Base-by-base conservation (phyloP, 2,329 filamentous ascomycete species). In the Neonectria hederae region DNA sequence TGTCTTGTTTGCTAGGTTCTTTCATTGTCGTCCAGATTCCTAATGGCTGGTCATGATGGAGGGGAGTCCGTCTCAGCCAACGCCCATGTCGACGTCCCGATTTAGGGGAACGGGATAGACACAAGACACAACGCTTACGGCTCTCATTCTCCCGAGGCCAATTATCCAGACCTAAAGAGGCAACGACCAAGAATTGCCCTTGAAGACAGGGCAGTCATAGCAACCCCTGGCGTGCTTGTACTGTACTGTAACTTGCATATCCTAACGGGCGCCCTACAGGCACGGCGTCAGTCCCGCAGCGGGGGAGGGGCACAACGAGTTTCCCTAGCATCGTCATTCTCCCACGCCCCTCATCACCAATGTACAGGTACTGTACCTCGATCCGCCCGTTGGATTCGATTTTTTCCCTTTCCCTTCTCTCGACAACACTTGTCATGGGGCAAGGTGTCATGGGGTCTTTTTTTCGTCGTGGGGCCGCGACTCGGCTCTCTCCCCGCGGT, bases 401-500 rank as follows among this genome's bases (percentile, higher is more conserved):
- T 32, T 54, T 53, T 32, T 54, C 52, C 52, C 38, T 46, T 43
- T 54, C 17, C 11, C n/a, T 54, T 30, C 46, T 21, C 24, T 53
- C 24, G 28, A 21, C 17, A 35, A 46, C 42, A 19, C 17, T 35
- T 54, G 61, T 59, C 61, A 63, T 63, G 61, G 61, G 61, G 35
- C 42, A 11, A 48, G 54, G 48, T 48, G 60, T 63, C 60, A 63
- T 63, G 60, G 60, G 60, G 42, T 49, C 24, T 45, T 30, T 10
- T 14, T n/a, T n/a, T 43, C 26, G 19, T 43, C 54, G 55, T 63
- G 61, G 61, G 45, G 35, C 55, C 60, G 42, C 51, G 22, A 63
- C 61, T 63, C 61, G 61, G 61, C 61, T 59, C 61, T 63, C 61
- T 63, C 55, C 55, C 61, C 61, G 61, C 55, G 61, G 17, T 14